These are phyloP conservation scores for Penicillium subrubescens DNA, from an alignment of 495 filamentous ascomycete species.

Conservation along the genomic window DNA sequence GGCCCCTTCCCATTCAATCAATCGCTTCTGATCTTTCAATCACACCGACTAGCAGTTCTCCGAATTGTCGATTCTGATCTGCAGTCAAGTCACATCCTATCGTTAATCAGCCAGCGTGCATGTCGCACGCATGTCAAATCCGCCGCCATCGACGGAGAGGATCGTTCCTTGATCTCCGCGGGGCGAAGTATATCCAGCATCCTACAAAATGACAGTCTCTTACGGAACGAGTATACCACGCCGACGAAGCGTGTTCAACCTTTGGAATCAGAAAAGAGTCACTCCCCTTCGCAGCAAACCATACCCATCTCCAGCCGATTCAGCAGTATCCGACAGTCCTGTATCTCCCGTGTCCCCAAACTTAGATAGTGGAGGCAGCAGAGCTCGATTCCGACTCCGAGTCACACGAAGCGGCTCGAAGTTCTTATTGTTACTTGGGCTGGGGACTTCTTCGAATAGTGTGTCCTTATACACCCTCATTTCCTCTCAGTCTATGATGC, in stretches of 20 bases:
- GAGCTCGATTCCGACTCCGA: conserved; percentile 18
- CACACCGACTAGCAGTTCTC: background rate
- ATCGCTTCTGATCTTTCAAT: background rate
- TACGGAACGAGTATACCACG: conserved; percentile 16
- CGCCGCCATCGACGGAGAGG: background rate
- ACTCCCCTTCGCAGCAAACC: conserved; percentile 14
- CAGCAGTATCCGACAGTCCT: conserved; percentile 32
- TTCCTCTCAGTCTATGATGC: background rate
- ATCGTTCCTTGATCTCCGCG: conserved; percentile 10
- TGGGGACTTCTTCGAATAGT: conserved; percentile 26
- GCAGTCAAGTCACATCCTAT: conserved; percentile 3
- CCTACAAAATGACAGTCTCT: conserved; percentile 24
- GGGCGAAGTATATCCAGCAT: background rate
- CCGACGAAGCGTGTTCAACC: conserved; percentile 26
- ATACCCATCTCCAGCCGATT: conserved; percentile 19
- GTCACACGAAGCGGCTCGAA: conserved; percentile 31
- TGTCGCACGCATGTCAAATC: background rate
- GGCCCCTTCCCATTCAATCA: background rate
- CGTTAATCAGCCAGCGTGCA: conserved; percentile 9
- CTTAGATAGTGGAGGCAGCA: conserved; percentile 2
- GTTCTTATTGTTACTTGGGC: conserved; percentile 26
- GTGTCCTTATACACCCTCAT: background rate
- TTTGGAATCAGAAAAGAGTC: conserved; percentile 26
- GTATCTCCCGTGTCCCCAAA: conserved; percentile 21
- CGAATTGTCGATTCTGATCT: background rate